Percentiles rank a stretch among this genome's conserved stretches.
Conservation (phyloP, 768 basidiomycete genomes). For the Suillus variegatus region DNA sequence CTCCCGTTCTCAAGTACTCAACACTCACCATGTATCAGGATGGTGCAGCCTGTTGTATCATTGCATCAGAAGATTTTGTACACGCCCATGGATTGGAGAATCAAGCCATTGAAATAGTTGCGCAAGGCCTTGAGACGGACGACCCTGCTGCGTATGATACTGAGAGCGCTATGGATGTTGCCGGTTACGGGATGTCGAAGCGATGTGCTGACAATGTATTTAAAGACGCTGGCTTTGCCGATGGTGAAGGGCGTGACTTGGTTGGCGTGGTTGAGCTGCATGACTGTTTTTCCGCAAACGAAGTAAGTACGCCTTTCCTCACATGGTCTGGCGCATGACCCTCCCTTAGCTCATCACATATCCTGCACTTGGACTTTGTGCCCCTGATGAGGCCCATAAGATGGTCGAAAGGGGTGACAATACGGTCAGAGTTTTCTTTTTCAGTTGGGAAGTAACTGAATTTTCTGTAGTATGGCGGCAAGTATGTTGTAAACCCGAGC, state of each 20-base stretch:
- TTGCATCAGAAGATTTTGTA: constrained; percentile 81
- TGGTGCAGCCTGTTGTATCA: constrained; percentile 73
- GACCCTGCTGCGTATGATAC: constrained; percentile 63
- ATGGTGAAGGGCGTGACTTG: constrained; percentile 63
- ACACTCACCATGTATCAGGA: constrained; percentile 43
- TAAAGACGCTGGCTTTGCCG: constrained; percentile 64
- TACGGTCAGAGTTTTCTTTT: constrained; percentile 49
- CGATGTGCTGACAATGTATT: constrained; percentile 69
- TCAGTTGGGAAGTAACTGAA: background rate
- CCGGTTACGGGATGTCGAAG: constrained; percentile 81
- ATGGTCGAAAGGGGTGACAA: constrained; percentile 77
- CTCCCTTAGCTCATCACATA: constrained; percentile 70
- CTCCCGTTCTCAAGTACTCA: background rate
- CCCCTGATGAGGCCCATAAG: constrained; percentile 65
- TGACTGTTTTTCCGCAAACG: constrained; percentile 84
- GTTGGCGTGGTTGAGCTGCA: constrained; percentile 87
- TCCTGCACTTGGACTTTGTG: constrained; percentile 75
- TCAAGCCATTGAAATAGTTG: constrained; percentile 83
- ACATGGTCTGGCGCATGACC: background rate
- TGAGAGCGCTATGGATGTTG: constrained; percentile 73
- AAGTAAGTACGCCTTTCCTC: constrained; percentile 43
- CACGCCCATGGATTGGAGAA: constrained; percentile 72
- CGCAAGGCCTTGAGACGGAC: constrained; percentile 68
- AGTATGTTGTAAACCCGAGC: constrained; percentile 82
- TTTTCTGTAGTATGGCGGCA: constrained; percentile 68